Evolutionary conservation across 805 yeast species (phyloP).

Genomic region (Metschnikowia hibisci): DNA sequence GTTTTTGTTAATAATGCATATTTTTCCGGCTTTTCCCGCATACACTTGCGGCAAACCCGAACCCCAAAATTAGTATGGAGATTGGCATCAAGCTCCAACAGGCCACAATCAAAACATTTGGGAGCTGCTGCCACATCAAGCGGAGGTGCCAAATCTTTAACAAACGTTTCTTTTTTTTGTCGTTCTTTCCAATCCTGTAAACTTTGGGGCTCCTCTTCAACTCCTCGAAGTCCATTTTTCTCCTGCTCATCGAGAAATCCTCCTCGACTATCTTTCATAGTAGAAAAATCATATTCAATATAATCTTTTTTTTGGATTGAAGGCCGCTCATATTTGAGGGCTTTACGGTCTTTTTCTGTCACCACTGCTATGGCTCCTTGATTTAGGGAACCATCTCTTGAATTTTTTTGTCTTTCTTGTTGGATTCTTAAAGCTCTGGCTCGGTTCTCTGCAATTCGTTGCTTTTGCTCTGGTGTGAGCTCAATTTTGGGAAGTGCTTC

Average conservation of each 20-base stretch:
- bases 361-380: constrained; percentile 11
- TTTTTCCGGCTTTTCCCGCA: constrained; percentile 72
- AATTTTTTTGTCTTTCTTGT: constrained; percentile 23
- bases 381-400: constrained; percentile 12
- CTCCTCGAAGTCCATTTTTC: constrained; percentile 12
- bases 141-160: constrained; percentile 65
- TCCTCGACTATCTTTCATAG: constrained; percentile 85
- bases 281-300: constrained; percentile 82
- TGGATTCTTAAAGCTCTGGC: constrained; percentile 48
- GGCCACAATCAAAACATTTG: constrained; percentile 76
- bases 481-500: constrained; percentile 22
- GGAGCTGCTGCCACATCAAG: constrained; percentile 70
- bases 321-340: constrained; percentile 22
- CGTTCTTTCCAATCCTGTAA: constrained; percentile 48
- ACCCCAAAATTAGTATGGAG: constrained; percentile 62
- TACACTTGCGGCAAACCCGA: constrained; percentile 79
- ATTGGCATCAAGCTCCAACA: constrained; percentile 76
- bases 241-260: constrained; percentile 58
- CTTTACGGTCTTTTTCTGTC: constrained; percentile 14
- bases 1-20: constrained; percentile 91
- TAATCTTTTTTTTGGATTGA: constrained; percentile 58
- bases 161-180: constrained; percentile 36
- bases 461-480: constrained; percentile 48
- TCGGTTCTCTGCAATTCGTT: constrained; percentile 50
- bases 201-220: constrained; percentile 42